These are phyloP conservation scores for Anastatica hierochuntica DNA, from an alignment of 345 rosid genomes.

Conservation along the genomic window DNA sequence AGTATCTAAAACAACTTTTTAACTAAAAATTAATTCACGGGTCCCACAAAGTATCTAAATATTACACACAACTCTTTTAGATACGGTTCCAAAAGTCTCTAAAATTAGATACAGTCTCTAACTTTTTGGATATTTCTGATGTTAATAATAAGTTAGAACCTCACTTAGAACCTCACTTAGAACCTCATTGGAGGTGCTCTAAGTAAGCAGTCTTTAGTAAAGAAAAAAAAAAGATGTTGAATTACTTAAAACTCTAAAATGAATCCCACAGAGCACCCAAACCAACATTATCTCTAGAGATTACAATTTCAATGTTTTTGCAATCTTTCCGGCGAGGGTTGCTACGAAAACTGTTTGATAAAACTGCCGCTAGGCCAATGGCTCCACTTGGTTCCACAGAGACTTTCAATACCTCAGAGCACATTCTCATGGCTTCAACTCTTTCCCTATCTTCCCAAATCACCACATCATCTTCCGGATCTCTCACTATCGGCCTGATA, in stretches of 20 bases:
- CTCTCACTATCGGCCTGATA: constrained; percentile 72
- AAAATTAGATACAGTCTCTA: too few relatives aligned
- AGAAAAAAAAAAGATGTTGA: too few relatives aligned
- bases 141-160: too few relatives aligned
- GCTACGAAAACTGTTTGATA: constrained; percentile 46
- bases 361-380: constrained; percentile 86
- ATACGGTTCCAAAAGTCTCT: too few relatives aligned
- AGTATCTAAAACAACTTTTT: too few relatives aligned
- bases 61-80: too few relatives aligned
- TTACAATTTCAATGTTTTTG: constrained; percentile 47
- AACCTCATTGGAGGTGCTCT: too few relatives aligned
- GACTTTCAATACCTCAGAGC: constrained; percentile 74
- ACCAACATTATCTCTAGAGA: constrained; percentile 84
- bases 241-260: constrained; percentile 20
- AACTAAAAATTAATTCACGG: too few relatives aligned
- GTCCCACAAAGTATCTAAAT: too few relatives aligned
- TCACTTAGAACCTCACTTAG: too few relatives aligned
- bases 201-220: too few relatives aligned
- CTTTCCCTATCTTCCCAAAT: constrained; percentile 61
- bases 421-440: constrained; percentile 72
- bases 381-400: constrained; percentile 92
- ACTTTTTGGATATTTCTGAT: too few relatives aligned
- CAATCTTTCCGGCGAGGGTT: constrained; percentile 48
- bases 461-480: constrained; percentile 63
- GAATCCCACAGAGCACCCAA: constrained; percentile 66